These are phyloP conservation scores for Cladorrhinum samala DNA, from an alignment of 495 filamentous ascomycete species.

Conservation along the genomic window DNA sequence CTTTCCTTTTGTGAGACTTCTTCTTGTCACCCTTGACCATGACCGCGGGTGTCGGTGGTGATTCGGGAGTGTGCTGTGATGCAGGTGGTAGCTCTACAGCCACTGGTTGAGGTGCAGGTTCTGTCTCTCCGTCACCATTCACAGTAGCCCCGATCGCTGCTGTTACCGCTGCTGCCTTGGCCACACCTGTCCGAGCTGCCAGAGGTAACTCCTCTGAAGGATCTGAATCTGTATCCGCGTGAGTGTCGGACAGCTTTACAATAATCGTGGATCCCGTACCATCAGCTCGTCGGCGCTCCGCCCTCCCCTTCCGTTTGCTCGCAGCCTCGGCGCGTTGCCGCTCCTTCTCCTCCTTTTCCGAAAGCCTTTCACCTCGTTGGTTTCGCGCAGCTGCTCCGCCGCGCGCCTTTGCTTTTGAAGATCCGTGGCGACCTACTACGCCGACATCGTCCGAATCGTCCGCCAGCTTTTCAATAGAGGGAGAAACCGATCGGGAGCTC, in stretches of 20 bases:
- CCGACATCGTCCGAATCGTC: conserved; percentile 69
- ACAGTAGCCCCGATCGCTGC: conserved; percentile 12
- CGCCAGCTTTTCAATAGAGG: conserved; percentile 37
- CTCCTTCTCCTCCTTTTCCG: conserved; percentile 67
- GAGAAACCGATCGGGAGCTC: conserved; percentile 62
- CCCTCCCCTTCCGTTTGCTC: conserved; percentile 66
- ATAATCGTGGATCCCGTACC: conserved; percentile 47
- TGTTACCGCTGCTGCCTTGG: conserved; percentile 23
- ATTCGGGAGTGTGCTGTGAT: conserved; percentile 44
- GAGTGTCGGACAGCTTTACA: conserved; percentile 25
- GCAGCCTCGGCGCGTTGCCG: conserved; percentile 61
- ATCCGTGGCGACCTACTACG: conserved; percentile 41
- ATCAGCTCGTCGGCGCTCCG: conserved; percentile 66
- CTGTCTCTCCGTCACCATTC: conserved; percentile 17
- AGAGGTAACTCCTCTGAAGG: conserved; percentile 52
- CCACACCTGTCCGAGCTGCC: conserved; percentile 35
- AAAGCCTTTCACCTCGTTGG: conserved; percentile 58
- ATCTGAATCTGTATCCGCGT: conserved; percentile 48
- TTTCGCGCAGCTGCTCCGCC: conserved; percentile 50
- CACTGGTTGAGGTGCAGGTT: conserved; percentile 19
- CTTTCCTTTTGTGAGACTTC: conserved; percentile 60
- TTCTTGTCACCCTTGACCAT: conserved; percentile 26
- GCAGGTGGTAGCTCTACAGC: conserved; percentile 17
- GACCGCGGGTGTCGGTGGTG: conserved; percentile 41
- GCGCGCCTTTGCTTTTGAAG: conserved; percentile 1